Evolutionary conservation across 108 stramenopile species (phyloP).

Genomic region (Conticribra guillardii): DNA sequence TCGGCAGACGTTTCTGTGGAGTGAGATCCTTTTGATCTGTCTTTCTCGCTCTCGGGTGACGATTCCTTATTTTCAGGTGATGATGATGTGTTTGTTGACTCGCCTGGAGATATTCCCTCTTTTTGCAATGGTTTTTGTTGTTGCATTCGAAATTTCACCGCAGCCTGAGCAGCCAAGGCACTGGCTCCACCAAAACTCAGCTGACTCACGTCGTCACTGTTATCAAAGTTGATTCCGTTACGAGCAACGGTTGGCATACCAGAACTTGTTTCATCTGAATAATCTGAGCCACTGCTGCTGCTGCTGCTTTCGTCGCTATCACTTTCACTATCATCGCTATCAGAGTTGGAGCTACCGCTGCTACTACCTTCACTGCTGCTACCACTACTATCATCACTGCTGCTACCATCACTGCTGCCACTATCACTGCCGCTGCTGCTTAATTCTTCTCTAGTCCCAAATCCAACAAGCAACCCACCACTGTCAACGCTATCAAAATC

Average conservation of each 20-base stretch:
- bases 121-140: background rate
- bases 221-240: constrained; percentile 21
- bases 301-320: constrained; percentile 7
- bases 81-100: background rate
- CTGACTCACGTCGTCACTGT: constrained; percentile 36
- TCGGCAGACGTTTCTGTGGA: no score
- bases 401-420: constrained; percentile 17
- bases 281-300: constrained; percentile 14
- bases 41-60: constrained; percentile 3
- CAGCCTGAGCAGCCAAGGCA: constrained; percentile 28
- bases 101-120: background rate
- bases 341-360: background rate
- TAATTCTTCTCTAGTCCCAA: constrained; percentile 23
- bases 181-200: constrained; percentile 54
- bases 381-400: constrained; percentile 15
- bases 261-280: constrained; percentile 29
- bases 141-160: constrained; percentile 8
- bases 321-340: constrained; percentile 4
- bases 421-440: constrained; percentile 11
- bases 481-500: constrained; percentile 32
- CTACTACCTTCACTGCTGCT: constrained; percentile 20
- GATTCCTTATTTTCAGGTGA: constrained; percentile 4
- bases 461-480: constrained; percentile 47
- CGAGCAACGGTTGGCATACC: constrained; percentile 31
- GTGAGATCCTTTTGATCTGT: background rate